Conservation (phyloP, 2,329 filamentous ascomycete species). For the Epichloe amarillans region DNA sequence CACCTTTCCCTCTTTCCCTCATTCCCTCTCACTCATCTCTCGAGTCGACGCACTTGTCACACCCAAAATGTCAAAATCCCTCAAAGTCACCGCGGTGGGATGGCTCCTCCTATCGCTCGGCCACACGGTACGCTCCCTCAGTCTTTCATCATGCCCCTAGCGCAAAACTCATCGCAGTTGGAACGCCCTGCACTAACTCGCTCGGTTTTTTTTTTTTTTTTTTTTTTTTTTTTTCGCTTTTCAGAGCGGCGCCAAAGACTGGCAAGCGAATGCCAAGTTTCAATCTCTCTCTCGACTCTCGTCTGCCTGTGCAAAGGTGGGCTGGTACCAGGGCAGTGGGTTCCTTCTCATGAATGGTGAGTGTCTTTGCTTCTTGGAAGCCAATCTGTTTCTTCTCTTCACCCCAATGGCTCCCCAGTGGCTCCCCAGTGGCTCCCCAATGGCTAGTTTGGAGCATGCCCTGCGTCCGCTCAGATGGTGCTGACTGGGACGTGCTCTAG, state of each 20-base stretch:
- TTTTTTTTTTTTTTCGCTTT: background rate
- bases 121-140: slow-evolving; percentile 5
- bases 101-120: slow-evolving; percentile 8
- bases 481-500: background rate
- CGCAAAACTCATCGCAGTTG: background rate
- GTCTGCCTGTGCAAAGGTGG: slow-evolving; percentile 5
- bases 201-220: background rate
- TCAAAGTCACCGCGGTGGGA: slow-evolving; percentile 4
- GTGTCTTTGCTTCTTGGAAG: background rate
- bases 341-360: slow-evolving; percentile 8
- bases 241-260: slow-evolving; percentile 7
- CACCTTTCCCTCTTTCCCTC: no score
- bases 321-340: slow-evolving; percentile 10
- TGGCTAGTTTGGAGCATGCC: background rate
- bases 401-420: no score
- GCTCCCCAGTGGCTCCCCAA: background rate
- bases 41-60: no score
- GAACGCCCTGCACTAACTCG: background rate
- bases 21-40: no score
- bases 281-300: slow-evolving; percentile 4
- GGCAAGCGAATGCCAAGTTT: slow-evolving; percentile 8
- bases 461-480: background rate
- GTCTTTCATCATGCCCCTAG: background rate
- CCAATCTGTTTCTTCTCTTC: background rate
- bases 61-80: slow-evolving; percentile 3